Conservation (phyloP, 495 filamentous ascomycete species). For the Penicillium arizonense region DNA sequence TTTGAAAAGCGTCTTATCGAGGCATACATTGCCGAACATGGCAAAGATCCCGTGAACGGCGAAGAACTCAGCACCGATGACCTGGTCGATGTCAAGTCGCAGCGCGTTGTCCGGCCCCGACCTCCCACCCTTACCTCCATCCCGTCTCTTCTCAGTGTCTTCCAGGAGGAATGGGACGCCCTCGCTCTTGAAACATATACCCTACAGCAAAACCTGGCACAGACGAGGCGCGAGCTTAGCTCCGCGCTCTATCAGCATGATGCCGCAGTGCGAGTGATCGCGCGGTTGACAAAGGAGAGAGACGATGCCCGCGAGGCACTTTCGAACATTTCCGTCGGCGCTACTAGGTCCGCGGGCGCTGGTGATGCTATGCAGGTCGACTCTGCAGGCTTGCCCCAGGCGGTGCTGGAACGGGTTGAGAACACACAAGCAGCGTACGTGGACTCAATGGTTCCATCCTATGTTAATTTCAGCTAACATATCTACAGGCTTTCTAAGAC, state of each 20-base stretch:
- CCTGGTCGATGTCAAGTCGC: conserved; percentile 80
- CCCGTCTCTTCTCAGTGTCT: conserved; percentile 91
- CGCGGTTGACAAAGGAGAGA: conserved; percentile 79
- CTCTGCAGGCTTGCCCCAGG: conserved; percentile 65
- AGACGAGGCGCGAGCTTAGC: conserved; percentile 89
- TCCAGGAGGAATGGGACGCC: conserved; percentile 98
- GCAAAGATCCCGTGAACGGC: conserved; percentile 88
- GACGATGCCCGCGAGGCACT: conserved; percentile 94
- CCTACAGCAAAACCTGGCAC: conserved; percentile 79
- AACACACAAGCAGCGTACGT: conserved; percentile 74
- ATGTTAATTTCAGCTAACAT: background rate
- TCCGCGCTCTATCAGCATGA: conserved; percentile 95
- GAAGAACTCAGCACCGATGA: conserved; percentile 86
- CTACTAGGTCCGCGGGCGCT: conserved; percentile 50
- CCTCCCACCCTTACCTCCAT: conserved; percentile 96
- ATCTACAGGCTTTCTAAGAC: conserved; percentile 71
- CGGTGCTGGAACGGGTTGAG: conserved; percentile 71
- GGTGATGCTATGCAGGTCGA: conserved; percentile 94
- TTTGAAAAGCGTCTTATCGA: conserved; percentile 96
- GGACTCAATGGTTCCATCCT: background rate
- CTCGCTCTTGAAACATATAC: conserved; percentile 87
- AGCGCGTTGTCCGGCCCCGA: conserved; percentile 78
- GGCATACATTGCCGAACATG: conserved; percentile 90
- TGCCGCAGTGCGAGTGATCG: conserved; percentile 91
- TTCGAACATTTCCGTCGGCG: conserved; percentile 72